Evolutionary conservation across 208 protist genomes (phyloP).

Genomic region (Leishmania gerbilli): DNA sequence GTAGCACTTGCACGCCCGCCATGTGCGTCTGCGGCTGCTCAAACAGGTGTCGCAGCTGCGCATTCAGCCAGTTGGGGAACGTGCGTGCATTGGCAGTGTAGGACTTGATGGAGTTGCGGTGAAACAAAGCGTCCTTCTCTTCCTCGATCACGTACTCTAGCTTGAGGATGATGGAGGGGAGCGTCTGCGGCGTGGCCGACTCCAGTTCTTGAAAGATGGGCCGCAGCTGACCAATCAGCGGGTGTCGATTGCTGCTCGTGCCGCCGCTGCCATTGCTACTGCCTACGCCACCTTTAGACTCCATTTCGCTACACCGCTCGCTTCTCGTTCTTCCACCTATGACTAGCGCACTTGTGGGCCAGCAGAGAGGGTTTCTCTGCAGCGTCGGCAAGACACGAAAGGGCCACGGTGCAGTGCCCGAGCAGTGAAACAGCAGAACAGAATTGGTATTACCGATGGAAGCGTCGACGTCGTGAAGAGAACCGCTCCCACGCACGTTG

Average conservation of each 20-base stretch:
- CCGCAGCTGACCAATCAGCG: slow-evolving; percentile 83
- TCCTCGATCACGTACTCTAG: slow-evolving; percentile 89
- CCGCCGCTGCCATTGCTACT: slow-evolving; percentile 13
- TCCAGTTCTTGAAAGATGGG: slow-evolving; percentile 83
- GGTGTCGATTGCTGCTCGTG: slow-evolving; percentile 44
- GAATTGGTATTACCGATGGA: neutral
- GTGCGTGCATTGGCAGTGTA: slow-evolving; percentile 46
- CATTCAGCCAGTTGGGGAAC: slow-evolving; percentile 74
- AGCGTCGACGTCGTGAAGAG: neutral
- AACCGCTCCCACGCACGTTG: neutral
- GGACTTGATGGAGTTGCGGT: slow-evolving; percentile 59
- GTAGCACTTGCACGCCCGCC: slow-evolving; percentile 69
- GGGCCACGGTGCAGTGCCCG: neutral
- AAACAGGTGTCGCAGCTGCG: slow-evolving; percentile 76
- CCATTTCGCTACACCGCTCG: slow-evolving; percentile 9
- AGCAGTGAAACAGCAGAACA: neutral
- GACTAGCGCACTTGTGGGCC: neutral
- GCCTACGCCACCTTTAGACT: slow-evolving; percentile 16
- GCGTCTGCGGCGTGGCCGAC: slow-evolving; percentile 33
- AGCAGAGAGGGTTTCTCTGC: neutral
- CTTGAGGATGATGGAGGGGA: slow-evolving; percentile 78
- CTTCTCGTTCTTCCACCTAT: neutral
- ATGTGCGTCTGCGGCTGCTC: slow-evolving; percentile 56
- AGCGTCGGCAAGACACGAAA: neutral
- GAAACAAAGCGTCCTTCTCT: slow-evolving; percentile 81